A percentile compares a stretch with the other conserved stretches of the same genome.
Conservation (phyloP, 2,329 filamentous ascomycete species). For the Xylariomycetidae sp. region DNA sequence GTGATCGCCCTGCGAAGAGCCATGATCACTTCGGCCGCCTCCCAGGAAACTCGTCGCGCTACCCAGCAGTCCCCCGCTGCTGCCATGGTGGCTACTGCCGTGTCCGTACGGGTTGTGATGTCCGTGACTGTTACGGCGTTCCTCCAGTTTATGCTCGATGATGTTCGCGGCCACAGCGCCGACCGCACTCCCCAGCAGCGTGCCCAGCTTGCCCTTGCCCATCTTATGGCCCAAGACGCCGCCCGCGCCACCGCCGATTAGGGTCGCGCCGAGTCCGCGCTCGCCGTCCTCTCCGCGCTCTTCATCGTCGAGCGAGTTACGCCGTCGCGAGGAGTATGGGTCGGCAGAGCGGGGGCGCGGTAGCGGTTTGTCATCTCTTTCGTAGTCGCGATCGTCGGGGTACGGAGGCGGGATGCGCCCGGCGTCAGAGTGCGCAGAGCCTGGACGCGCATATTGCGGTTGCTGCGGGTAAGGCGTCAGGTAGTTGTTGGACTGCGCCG, state of each 20-base stretch:
- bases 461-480: constrained; percentile 19
- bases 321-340: constrained; percentile 13
- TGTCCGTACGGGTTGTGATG: constrained; percentile 21
- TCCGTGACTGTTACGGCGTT: constrained; percentile 24
- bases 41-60: constrained; percentile 14
- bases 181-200: constrained; percentile 44
- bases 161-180: constrained; percentile 51
- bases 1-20: constrained; percentile 5
- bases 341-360: constrained; percentile 24
- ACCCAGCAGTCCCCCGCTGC: constrained; percentile 17
- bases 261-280: constrained; percentile 47
- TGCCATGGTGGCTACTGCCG: constrained; percentile 10
- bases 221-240: constrained; percentile 49
- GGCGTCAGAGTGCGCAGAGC: constrained; percentile 23
- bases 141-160: constrained; percentile 38
- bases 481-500: constrained; percentile 14
- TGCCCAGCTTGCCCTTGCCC: constrained; percentile 47
- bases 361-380: constrained; percentile 2
- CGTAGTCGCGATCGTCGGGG: constrained; percentile 1
- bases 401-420: constrained; percentile 13
- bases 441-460: constrained; percentile 20
- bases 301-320: constrained; percentile 7
- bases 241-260: constrained; percentile 47
- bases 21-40: constrained; percentile 8
- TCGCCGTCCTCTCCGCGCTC: constrained; percentile 35